Percentiles rank a stretch among this genome's conserved stretches.
phyloP scores from a whole-genome alignment of 2,329 filamentous ascomycete species.

The Aspergillus spinulosporus region DNA sequence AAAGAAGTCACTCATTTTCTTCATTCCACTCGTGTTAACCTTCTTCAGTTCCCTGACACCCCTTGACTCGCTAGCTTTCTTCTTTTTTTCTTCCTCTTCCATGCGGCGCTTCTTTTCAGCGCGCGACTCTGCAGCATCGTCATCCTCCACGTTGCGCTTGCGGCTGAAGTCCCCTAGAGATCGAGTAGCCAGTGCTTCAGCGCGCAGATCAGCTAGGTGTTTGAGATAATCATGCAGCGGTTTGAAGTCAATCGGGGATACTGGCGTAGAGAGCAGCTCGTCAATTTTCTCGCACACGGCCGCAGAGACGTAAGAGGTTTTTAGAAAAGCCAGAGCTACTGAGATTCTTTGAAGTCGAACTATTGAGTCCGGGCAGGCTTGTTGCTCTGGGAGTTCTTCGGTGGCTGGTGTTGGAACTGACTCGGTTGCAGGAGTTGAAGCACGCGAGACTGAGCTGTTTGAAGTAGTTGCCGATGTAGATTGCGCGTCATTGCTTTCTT shows the following conservation, averaged over 20 bases:
- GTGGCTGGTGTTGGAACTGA: slow-evolving; percentile 22
- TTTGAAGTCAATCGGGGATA: slow-evolving; percentile 62
- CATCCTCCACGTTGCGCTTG: slow-evolving; percentile 45
- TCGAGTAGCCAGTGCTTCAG: slow-evolving; percentile 69
- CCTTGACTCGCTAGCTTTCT: slow-evolving; percentile 71
- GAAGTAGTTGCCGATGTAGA: slow-evolving; percentile 30
- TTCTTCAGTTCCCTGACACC: slow-evolving; percentile 82
- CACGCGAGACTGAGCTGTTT: slow-evolving; percentile 37
- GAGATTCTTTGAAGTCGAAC: slow-evolving; percentile 49
- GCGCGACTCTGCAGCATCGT: slow-evolving; percentile 49
- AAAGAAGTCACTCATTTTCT: slow-evolving; percentile 95
- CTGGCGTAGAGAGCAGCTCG: slow-evolving; percentile 37
- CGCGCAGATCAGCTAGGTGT: slow-evolving; percentile 66
- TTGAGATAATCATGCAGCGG: slow-evolving; percentile 70
- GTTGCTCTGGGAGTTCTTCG: slow-evolving; percentile 25
- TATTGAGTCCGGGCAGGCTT: slow-evolving; percentile 37
- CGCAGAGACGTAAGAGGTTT: slow-evolving; percentile 50
- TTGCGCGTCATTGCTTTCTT: slow-evolving; percentile 32
- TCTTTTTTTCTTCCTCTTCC: slow-evolving; percentile 86
- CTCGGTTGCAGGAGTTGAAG: slow-evolving; percentile 41
- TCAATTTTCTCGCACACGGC: slow-evolving; percentile 41
- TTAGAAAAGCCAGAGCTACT: slow-evolving; percentile 53
- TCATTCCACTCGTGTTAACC: slow-evolving; percentile 90
- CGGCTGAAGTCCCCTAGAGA: slow-evolving; percentile 51
- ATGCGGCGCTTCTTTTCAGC: slow-evolving; percentile 80